A percentile compares a stretch with the other conserved stretches of the same genome.
These are phyloP conservation scores for Calocera cornea DNA, from an alignment of 768 basidiomycete genomes.

Conservation along the genomic window DNA sequence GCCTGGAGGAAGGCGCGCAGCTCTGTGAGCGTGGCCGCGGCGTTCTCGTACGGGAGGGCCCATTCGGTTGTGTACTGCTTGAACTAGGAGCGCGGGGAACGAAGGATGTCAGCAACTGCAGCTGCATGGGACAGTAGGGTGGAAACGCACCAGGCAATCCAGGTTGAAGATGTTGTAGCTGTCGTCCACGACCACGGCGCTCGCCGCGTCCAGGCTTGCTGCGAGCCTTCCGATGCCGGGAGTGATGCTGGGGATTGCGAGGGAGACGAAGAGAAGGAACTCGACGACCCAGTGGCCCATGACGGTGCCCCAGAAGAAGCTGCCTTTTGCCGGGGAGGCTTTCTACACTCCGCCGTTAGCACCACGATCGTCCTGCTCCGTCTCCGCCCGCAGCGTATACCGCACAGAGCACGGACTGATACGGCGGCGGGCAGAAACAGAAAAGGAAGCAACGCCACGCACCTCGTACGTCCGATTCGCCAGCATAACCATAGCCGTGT, in stretches of 20 bases:
- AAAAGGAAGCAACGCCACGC: no score
- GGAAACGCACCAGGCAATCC: conserved; percentile 68
- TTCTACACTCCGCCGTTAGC: no score
- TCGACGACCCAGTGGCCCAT: conserved; percentile 74
- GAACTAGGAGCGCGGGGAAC: conserved; percentile 38
- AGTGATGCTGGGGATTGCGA: conserved; percentile 50
- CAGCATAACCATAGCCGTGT: conserved; percentile 54
- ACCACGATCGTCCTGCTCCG: no score
- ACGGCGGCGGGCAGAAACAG: no score
- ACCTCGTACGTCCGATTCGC: conserved; percentile 64
- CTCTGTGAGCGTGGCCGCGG: conserved; percentile 54
- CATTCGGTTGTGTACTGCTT: conserved; percentile 92
- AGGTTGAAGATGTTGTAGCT: conserved; percentile 81
- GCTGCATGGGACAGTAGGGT: not conserved
- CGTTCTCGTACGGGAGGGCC: conserved; percentile 64
- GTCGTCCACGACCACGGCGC: conserved; percentile 54
- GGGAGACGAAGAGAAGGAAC: conserved; percentile 63
- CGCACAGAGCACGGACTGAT: no score
- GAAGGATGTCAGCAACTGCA: not conserved
- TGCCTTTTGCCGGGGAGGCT: conserved; percentile 28
- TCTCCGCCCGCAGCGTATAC: no score
- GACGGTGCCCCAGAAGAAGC: conserved; percentile 57
- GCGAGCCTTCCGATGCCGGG: conserved; percentile 47
- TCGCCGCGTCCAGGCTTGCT: conserved; percentile 49
- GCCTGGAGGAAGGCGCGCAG: conserved; percentile 55